These are phyloP conservation scores for Betula pendula DNA, from an alignment of 306 rosid genomes.

Conservation along the genomic window DNA sequence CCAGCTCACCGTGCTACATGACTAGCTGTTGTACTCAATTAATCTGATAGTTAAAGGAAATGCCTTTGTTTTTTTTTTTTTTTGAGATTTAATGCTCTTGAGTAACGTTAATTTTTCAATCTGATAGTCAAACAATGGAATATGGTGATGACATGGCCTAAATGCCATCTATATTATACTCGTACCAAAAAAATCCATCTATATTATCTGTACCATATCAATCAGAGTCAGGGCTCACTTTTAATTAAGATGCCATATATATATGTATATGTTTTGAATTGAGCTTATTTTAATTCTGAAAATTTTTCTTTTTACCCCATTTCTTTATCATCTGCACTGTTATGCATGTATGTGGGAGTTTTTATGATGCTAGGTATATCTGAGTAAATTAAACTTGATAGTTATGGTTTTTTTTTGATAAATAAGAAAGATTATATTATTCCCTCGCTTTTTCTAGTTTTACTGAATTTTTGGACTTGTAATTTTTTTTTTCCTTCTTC, in stretches of 20 bases:
- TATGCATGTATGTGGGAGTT: not conserved
- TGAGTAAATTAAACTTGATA: not conserved
- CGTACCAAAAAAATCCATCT: not conserved
- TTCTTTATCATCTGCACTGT: not conserved
- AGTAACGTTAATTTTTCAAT: not conserved
- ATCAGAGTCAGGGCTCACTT: not conserved
- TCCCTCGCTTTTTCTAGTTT: not conserved
- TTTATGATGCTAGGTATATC: not conserved
- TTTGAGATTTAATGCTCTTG: not conserved
- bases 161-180: not conserved
- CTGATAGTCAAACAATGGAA: not conserved
- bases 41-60: not conserved
- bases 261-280: not conserved
- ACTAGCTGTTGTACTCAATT: not conserved
- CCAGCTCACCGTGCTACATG: slow-evolving; percentile 1
- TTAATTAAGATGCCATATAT: not conserved
- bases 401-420: no score
- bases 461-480: no score
- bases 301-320: not conserved
- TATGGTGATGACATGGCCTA: not conserved
- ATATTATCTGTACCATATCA: not conserved
- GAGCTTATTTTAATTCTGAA: not conserved
- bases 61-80: not conserved
- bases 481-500: no score
- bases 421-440: no score